A percentile compares a stretch with the other conserved stretches of the same genome.
These are phyloP conservation scores for Nadsonia commutata DNA, from an alignment of 1,139 yeast species.

Conservation along the genomic window DNA sequence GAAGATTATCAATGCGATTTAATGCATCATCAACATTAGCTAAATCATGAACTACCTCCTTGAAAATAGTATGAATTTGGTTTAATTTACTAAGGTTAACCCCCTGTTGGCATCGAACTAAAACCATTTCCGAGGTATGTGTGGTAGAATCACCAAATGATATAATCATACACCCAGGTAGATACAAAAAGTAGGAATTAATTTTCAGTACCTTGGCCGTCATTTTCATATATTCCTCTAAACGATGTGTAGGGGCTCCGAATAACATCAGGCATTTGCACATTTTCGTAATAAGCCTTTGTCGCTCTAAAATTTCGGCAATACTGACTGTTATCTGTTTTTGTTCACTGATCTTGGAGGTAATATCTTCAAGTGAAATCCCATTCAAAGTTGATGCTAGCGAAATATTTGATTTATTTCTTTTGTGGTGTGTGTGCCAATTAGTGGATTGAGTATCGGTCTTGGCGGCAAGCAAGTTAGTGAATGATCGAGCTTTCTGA, in stretches of 20 bases:
- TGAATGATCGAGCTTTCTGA: too few species aligned
- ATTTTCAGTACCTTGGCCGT: conserved; percentile 79
- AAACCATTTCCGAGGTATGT: conserved; percentile 83
- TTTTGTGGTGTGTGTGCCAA: too few species aligned
- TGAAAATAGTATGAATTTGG: conserved; percentile 69
- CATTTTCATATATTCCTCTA: conserved; percentile 84
- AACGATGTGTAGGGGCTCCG: conserved; percentile 91
- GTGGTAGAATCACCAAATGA: conserved; percentile 89
- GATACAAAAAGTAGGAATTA: conserved; percentile 79
- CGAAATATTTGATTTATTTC: too few species aligned
- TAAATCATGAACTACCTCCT: conserved; percentile 75
- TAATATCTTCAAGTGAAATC: too few species aligned
- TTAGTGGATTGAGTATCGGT: too few species aligned
- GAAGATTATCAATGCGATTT: conserved; percentile 47
- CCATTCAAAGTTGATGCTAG: too few species aligned
- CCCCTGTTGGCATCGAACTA: conserved; percentile 75
- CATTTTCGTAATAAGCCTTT: conserved; percentile 65
- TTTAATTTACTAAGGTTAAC: conserved; percentile 67
- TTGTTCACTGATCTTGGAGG: too few species aligned
- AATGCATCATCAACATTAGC: conserved; percentile 82
- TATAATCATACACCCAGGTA: conserved; percentile 89
- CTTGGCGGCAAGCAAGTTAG: too few species aligned
- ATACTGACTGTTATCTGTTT: conserved; percentile 77
- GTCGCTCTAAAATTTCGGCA: conserved; percentile 79
- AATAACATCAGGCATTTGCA: conserved; percentile 81